These are phyloP conservation scores for Aurantiochytrium sp. DNA, from an alignment of 108 stramenopile species.

Conservation along the genomic window DNA sequence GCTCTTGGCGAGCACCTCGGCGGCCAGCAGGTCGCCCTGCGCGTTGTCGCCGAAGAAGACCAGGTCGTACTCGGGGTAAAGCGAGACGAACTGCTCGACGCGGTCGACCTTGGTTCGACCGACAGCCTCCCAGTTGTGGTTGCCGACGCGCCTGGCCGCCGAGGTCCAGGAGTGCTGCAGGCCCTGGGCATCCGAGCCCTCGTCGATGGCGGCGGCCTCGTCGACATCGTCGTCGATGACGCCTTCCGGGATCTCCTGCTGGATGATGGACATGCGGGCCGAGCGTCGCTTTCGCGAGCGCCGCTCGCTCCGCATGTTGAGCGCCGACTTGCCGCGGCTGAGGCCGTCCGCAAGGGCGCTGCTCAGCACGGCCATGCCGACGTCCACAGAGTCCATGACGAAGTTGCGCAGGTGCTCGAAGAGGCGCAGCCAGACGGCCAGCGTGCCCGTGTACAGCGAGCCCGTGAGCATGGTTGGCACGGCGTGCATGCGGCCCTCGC, in stretches of 20 bases:
- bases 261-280: too few species aligned
- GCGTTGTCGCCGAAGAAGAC: constrained; percentile 65
- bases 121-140: constrained; percentile 48
- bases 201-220: neutral
- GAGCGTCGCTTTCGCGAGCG: too few species aligned
- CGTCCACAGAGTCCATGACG: constrained; percentile 20
- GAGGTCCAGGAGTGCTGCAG: neutral
- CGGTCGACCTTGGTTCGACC: constrained; percentile 58
- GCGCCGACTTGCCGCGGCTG: too few species aligned
- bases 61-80: constrained; percentile 59
- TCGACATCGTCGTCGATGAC: neutral
- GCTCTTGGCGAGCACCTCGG: constrained; percentile 46
- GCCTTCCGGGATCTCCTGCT: neutral
- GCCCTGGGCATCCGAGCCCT: neutral
- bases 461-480: constrained; percentile 57
- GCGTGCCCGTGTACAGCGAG: constrained; percentile 45
- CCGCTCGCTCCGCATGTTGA: too few species aligned
- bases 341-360: too few species aligned
- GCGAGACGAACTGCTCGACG: constrained; percentile 45
- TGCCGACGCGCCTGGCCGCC: constrained; percentile 33
- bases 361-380: neutral
- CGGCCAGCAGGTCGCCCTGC: constrained; percentile 60
- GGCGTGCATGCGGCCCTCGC: constrained; percentile 50
- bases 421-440: neutral
- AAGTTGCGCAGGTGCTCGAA: neutral